A percentile compares a stretch with the other conserved stretches of the same genome.
Evolutionary conservation across 495 filamentous ascomycete genomes (phyloP).

Genomic region (Lophiostoma macrostomum): DNA sequence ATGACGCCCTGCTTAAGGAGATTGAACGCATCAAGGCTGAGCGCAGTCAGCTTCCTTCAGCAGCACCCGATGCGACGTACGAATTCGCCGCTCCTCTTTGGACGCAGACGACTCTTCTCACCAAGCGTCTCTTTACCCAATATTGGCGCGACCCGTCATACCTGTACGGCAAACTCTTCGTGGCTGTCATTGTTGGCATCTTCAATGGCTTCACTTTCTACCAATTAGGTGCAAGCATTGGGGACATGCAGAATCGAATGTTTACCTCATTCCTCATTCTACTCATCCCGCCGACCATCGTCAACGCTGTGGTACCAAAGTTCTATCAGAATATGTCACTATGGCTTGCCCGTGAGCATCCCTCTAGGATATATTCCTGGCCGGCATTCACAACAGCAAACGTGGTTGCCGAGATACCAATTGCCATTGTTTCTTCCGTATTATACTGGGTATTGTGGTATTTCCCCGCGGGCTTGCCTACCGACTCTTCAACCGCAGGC

Average conservation of each 20-base stretch:
- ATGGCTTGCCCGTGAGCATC: conserved; percentile 74
- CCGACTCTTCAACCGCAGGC: conserved; percentile 60
- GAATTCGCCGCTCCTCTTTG: conserved; percentile 64
- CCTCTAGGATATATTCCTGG: conserved; percentile 78
- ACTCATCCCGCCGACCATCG: conserved; percentile 64
- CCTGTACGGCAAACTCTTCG: conserved; percentile 71
- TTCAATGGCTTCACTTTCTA: conserved; percentile 74
- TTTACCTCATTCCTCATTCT: conserved; percentile 75
- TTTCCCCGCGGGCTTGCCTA: conserved; percentile 68
- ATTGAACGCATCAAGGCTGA: conserved; percentile 59
- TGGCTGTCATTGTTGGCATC: conserved; percentile 62
- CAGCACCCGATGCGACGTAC: conserved; percentile 41
- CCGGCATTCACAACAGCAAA: conserved; percentile 76
- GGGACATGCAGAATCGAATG: conserved; percentile 76
- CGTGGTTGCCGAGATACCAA: conserved; percentile 73
- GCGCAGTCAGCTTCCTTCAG: conserved; percentile 49
- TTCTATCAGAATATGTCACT: conserved; percentile 75
- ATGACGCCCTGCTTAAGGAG: conserved; percentile 52
- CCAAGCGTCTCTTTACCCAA: conserved; percentile 62
- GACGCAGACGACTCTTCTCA: conserved; percentile 59
- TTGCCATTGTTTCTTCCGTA: conserved; percentile 57
- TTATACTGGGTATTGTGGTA: conserved; percentile 82
- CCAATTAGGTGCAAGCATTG: conserved; percentile 61
- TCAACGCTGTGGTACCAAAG: conserved; percentile 79
- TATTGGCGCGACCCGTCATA: conserved; percentile 73